phyloP scores from a whole-genome alignment of 441 rosid genomes.

The Eruca vesicaria region DNA sequence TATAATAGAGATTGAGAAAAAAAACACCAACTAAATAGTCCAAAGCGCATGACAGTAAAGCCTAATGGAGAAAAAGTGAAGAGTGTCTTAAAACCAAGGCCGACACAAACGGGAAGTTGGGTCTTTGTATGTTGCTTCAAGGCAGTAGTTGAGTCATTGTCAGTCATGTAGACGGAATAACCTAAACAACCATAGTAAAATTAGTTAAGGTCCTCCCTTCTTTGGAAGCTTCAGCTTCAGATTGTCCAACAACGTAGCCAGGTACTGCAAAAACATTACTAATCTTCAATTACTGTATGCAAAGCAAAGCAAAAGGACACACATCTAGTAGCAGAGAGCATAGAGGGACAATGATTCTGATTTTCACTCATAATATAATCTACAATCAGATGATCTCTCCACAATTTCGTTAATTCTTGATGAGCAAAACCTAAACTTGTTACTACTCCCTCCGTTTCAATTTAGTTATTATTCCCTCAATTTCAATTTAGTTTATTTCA shows the following conservation, averaged over 20 bases:
- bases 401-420: no score
- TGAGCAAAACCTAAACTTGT: no score
- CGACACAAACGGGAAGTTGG: slow-evolving; percentile 60
- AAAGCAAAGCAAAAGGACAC: background rate
- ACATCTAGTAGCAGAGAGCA: background rate
- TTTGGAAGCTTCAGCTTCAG: slow-evolving; percentile 51
- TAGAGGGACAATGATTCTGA: background rate
- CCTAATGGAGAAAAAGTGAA: background rate
- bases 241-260: slow-evolving; percentile 43
- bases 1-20: background rate
- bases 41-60: background rate
- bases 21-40: background rate
- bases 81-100: slow-evolving; percentile 49
- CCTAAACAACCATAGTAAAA: slow-evolving; percentile 70
- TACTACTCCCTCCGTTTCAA: no score
- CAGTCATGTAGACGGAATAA: slow-evolving; percentile 46
- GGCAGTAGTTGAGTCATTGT: slow-evolving; percentile 35
- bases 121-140: slow-evolving; percentile 40
- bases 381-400: no score
- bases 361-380: background rate
- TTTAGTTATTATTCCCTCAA: no score
- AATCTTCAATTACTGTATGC: slow-evolving; percentile 1
- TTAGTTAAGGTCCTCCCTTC: slow-evolving; percentile 44
- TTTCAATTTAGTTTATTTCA: no score
- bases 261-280: slow-evolving; percentile 39